Base-by-base conservation (phyloP, 805 yeast species). In the Pichia cephalocereana region DNA sequence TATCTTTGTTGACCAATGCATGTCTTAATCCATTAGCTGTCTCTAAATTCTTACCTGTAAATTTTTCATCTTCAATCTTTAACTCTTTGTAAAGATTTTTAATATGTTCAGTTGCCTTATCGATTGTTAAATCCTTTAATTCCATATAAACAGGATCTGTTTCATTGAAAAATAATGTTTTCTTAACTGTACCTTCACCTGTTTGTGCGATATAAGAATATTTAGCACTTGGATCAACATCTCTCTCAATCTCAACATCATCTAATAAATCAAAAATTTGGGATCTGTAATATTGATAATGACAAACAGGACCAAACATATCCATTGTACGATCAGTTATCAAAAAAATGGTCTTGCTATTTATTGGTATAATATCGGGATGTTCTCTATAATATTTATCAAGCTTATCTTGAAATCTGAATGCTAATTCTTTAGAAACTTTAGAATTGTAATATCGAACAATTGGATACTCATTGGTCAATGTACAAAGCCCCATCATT, bases 211-310 rank as follows among this genome's bases (percentile, higher is more conserved):
- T 46, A 42, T 63, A 63, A 19, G 56, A 56, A 45, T 62, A 63
- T 8, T 53, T 55, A 43, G 50, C 60, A 6, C 54, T 53, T 36
- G 60, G 59, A 19, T 60, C 58, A 1, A 62, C 61, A 26, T 62
- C 52, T 40, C 52, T 46, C 27, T 56, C 56, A 18, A 53, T 53
- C 40, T 57, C 56, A 42, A 63, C 55, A 17, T 56, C 55, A 34
- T 57, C 61, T 55, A 64, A 54, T 28, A 83, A 66, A 63, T 91
- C 99, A 68, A 83, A 83, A 18, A 90, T 84, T 86, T 90, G 82
- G 6, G 97, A 90, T 66, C 91, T 95, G 65, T 90, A 93, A 26
- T 83, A 78, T 65, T 90, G 87, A 62, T 88, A 96, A 64, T 93
- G 98, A 47, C 90, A 66, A 43, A 93, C 62, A 0, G 97, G 96